Base-by-base conservation (phyloP, 2,329 filamentous ascomycete genomes). In the Beauveria bassiana region DNA sequence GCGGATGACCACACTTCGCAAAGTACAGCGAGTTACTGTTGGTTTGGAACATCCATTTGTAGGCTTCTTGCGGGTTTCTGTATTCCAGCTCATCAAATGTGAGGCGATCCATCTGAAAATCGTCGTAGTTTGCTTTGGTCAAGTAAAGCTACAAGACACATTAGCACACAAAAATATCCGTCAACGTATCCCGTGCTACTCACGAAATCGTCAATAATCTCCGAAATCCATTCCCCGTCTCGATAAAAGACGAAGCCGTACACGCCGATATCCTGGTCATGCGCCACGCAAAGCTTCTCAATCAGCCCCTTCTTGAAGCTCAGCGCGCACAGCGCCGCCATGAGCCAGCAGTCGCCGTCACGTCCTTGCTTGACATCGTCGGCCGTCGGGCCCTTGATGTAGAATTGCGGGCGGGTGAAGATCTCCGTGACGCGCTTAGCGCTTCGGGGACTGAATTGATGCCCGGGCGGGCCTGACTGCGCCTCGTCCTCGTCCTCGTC, bases 161-260 rank as follows among this genome's bases (percentile, higher is more conserved):
- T 55, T n/a, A 55, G 34, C 24, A 55, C 4, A 8, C 14, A 43
- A 28, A 2, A 54, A 34, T 34, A 34, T 2, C 24, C 26, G 6
- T n/a, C 28, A 20, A 9, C 22, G 51, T 76, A 20, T 34, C 16
- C 2, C 1, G 6, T 54, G 0, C 14, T 34, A 49, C 46, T 60
- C 66, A 78, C 75, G 65, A 82, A 82, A 68, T 84, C 81, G 60
- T 84, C 81, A 46, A 84, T 81, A 65, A 84, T 81, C 70, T 82
- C 81, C 1, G 79, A 82, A 65, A 81, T 76, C 81, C 89, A 93
- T 71, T 90, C 88, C 22, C 89, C 89, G 67, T 93, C 90, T 66
- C 90, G 83, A 72, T 89, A 85, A 70, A 95, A 93, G 12, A 95
- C 89, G 66, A 95, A 95, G 1, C 91, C 91, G 66, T 95, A 95